Conservation (phyloP, 2,329 filamentous ascomycete species). For the Ophiostoma quercus region DNA sequence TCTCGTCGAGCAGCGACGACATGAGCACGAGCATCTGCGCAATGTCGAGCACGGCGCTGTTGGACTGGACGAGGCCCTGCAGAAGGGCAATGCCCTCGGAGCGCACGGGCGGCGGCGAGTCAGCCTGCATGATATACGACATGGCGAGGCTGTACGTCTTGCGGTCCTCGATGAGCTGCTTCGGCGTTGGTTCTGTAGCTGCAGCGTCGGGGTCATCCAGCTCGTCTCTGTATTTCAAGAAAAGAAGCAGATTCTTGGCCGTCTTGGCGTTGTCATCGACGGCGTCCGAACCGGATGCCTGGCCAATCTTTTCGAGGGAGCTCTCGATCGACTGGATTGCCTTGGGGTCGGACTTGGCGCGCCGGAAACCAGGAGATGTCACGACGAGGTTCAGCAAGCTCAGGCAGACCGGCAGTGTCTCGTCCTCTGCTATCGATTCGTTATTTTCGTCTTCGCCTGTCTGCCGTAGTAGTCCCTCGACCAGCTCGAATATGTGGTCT, state of each 20-base stretch:
- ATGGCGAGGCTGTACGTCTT: constrained; percentile 59
- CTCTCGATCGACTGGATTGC: constrained; percentile 44
- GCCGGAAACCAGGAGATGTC: constrained; percentile 53
- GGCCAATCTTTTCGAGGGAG: constrained; percentile 44
- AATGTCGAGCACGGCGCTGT: constrained; percentile 60
- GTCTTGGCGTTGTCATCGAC: constrained; percentile 45
- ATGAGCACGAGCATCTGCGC: constrained; percentile 59
- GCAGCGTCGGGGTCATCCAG: constrained; percentile 42
- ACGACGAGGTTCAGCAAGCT: constrained; percentile 58
- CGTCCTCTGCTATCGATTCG: constrained; percentile 37
- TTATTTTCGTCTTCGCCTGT: constrained; percentile 32
- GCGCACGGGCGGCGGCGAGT: constrained; percentile 61
- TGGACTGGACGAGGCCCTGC: constrained; percentile 50
- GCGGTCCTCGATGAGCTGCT: constrained; percentile 53
- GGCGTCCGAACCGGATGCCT: constrained; percentile 30
- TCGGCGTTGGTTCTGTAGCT: constrained; percentile 32
- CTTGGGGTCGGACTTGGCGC: constrained; percentile 40
- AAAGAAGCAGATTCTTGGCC: constrained; percentile 50
- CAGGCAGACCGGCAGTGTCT: constrained; percentile 49
- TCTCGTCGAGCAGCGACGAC: constrained; percentile 58
- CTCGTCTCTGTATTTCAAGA: constrained; percentile 53
- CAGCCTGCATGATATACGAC: constrained; percentile 56
- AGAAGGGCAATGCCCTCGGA: constrained; percentile 60
- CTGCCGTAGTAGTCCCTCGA: constrained; percentile 53
- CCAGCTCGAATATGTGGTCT: constrained; percentile 59